phyloP scores from a whole-genome alignment of 345 rosid genomes.

The Acer negundo region DNA sequence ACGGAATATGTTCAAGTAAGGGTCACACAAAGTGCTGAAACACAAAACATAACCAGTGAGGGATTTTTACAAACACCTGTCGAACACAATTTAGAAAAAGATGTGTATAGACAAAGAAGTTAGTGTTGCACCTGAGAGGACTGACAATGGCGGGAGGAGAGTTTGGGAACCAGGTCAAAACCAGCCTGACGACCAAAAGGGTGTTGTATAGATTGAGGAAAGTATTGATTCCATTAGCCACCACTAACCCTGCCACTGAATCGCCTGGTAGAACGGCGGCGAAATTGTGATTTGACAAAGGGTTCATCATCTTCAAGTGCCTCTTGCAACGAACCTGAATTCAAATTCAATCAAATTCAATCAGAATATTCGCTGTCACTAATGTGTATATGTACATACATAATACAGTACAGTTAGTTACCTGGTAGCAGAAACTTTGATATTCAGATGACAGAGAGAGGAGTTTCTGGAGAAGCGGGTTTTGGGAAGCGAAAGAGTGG shows the following conservation, averaged over 20 bases:
- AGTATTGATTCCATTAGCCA: constrained; percentile 74
- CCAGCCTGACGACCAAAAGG: constrained; percentile 74
- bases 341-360: not conserved
- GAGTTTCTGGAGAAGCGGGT: constrained; percentile 48
- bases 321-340: constrained; percentile 51
- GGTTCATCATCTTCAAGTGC: constrained; percentile 30
- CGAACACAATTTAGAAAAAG: not conserved
- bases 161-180: constrained; percentile 95
- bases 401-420: not conserved
- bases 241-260: constrained; percentile 86
- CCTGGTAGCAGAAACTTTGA: constrained; percentile 22
- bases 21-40: constrained; percentile 84
- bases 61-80: not conserved
- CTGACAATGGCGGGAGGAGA: constrained; percentile 91
- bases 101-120: not conserved
- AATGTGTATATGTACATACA: not conserved
- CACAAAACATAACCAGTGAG: not conserved
- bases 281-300: constrained; percentile 56
- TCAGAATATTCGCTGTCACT: not conserved
- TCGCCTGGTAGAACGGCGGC: constrained; percentile 93
- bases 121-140: constrained; percentile 71
- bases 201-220: constrained; percentile 87
- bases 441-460: constrained; percentile 48
- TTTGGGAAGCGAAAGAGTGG: constrained; percentile 45
- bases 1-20: constrained; percentile 92